Evolutionary conservation across 2,329 filamentous ascomycete genomes (phyloP), one percentile per base, ranked within the genome.

Genomic region (Lasiodiplodia citricola): DNA sequence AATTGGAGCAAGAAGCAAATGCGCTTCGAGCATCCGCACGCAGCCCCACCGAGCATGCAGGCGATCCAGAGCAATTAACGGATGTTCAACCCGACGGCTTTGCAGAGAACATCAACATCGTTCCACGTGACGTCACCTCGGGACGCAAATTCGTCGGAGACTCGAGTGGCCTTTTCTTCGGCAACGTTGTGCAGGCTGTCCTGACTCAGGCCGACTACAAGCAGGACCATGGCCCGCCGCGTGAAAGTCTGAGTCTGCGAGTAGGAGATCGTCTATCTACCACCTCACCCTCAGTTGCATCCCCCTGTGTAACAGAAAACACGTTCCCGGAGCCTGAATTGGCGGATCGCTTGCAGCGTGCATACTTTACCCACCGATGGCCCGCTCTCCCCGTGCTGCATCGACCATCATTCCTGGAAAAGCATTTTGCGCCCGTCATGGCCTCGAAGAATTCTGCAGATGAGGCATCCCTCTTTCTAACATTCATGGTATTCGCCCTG

Each of bases 131-230:
- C 31, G 63, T 56, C 38, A 66, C 47, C 10, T n/a, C 18, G 16
- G 41, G 41, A 18, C 18, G 23, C 21, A 66, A 51, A 35, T 66
- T 16, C n/a, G 38, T 66, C 37, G 63, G 63, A 18, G 63, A 66
- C 25, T 66, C 47, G 1, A 66, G 63, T n/a, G 63, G 47, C 25
- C 63, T 66, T 18, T 66, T 66, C 63, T 66, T 66, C 28, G 63
- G 44, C 21, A 66, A 52, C 23, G 55, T 56, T 3, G 63, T 66
- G 3, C 41, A 66, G 25, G 63, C 41, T 28, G 25, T 66, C 28
- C 63, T 66, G 16, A 47, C 52, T 28, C 63, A 66, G 41, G 63
- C 63, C 25, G 63, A 66, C 41, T 66, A 66, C 44, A 66, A 66
- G 47, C 41, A 51, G n/a, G 63, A 66, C 16, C 63, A 66, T 66